Evolutionary conservation across 2,329 filamentous ascomycete species (phyloP).

Genomic region (Domatiomyces catenatus): DNA sequence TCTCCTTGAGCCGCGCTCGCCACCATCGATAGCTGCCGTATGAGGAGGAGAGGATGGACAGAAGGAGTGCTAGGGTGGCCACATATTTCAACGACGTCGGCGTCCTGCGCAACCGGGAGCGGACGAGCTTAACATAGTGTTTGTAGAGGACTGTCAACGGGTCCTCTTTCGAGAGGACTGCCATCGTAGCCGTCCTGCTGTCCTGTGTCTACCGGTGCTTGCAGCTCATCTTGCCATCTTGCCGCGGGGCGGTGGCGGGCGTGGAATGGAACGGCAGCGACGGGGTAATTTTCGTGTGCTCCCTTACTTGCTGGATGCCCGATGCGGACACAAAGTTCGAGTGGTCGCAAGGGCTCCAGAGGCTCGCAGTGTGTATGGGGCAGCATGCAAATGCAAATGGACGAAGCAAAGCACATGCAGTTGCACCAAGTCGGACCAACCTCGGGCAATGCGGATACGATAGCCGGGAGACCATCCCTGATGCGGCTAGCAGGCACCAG

Average conservation of each 20-base stretch:
- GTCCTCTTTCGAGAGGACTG: conserved; percentile 71
- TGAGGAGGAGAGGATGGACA: conserved; percentile 63
- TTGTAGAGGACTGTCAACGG: conserved; percentile 51
- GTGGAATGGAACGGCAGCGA: not conserved
- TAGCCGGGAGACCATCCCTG: not conserved
- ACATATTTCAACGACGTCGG: conserved; percentile 59
- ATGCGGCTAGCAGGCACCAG: no score
- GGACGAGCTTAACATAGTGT: conserved; percentile 36
- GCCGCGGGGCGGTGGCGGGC: not conserved
- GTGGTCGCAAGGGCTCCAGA: not conserved
- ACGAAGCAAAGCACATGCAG: not conserved
- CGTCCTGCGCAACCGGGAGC: conserved; percentile 42
- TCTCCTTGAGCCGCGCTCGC: conserved; percentile 57
- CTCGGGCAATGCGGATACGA: not conserved
- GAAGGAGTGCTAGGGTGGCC: conserved; percentile 57
- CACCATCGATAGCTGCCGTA: conserved; percentile 71
- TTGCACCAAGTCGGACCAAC: not conserved
- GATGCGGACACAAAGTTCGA: not conserved
- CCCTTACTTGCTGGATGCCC: not conserved
- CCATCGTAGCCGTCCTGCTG: conserved; percentile 41
- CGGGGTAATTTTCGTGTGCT: not conserved
- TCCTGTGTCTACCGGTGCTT: not conserved
- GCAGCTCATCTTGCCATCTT: not conserved
- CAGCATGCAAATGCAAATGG: not conserved
- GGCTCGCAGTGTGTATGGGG: not conserved